Evolutionary conservation across 441 rosid genomes (phyloP), one percentile per base, ranked within the genome.

Genomic region (Macaranga tanarius): DNA sequence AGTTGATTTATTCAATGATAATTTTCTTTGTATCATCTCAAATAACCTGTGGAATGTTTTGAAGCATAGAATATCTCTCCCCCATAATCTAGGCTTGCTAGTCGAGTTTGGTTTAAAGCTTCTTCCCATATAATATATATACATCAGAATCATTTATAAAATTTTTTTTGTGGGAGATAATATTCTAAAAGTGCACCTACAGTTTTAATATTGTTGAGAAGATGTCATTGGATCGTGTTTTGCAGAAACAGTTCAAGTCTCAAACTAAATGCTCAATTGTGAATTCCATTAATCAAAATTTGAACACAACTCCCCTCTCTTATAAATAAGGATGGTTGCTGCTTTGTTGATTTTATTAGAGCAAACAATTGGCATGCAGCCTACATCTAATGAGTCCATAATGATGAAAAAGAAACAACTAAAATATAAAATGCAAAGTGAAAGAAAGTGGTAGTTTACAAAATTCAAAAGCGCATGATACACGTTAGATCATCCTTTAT

Each of bases 401-500:
- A 31, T 60, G 64, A 45, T 0, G 19, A 12, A 38, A 17, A 62
- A 62, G 2, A 13, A 52, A 28, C 6, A 25, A 23, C n/a, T 45
- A n/a, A 48, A 13, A 25, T 10, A 20, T 2, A 8, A 16, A 19
- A 20, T 2, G 9, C 25, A 13, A 13, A 44, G 17, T 1, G 22
- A 22, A 44, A 45, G 54, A 45, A 15, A 7, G 9, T 38, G 9
- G 26, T n/a, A 40, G 9, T 19, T 4, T 62, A 38, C 47, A 38
- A 12, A 62, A 38, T 63, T 23, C 13, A 63, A 63, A 40, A 40
- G 23, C 47, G 38, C 65, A 62, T 64, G 67, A 52, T 44, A 44
- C 28, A 28, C 40, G 44, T 69, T 69, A 55, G 28, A 40, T 69
- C 61, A 69, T 42, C 34, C 20, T 69, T 69, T 22, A 38, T 13